These are phyloP conservation scores for Chrysoporthe cubensis DNA, from an alignment of 2,329 filamentous ascomycete species.

Conservation along the genomic window DNA sequence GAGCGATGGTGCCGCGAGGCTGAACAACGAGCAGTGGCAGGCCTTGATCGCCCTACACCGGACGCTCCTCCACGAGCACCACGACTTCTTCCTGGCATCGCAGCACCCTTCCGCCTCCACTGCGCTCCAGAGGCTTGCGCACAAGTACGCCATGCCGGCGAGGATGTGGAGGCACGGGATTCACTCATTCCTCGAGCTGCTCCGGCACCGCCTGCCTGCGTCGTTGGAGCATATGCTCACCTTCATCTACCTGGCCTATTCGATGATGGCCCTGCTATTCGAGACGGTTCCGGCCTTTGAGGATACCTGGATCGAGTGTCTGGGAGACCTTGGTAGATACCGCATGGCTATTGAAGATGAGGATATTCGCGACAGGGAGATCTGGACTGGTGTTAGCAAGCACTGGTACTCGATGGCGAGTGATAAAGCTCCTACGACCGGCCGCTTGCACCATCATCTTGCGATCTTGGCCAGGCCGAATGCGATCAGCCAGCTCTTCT, in stretches of 20 bases:
- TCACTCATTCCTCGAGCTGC: conserved; percentile 78
- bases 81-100: conserved; percentile 84
- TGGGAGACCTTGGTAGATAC: conserved; percentile 82
- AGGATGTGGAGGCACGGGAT: conserved; percentile 96
- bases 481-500: conserved; percentile 71
- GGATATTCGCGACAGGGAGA: conserved; percentile 73
- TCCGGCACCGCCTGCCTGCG: conserved; percentile 73
- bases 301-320: conserved; percentile 91
- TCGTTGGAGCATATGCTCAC: conserved; percentile 88
- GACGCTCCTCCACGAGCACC: conserved; percentile 79
- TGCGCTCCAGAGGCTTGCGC: conserved; percentile 69
- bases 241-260: conserved; percentile 88
- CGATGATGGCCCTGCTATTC: conserved; percentile 84
- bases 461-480: conserved; percentile 77
- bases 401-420: conserved; percentile 87
- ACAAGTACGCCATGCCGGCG: conserved; percentile 88
- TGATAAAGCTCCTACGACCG: conserved; percentile 74
- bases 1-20: conserved; percentile 45
- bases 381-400: conserved; percentile 79
- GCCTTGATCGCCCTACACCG: conserved; percentile 81
- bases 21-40: conserved; percentile 77
- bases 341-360: conserved; percentile 91
- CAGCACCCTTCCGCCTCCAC: conserved; percentile 81
- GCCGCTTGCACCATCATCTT: conserved; percentile 85
- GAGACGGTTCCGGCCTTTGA: conserved; percentile 84